A percentile compares a stretch with the other conserved stretches of the same genome.
phyloP scores from a whole-genome alignment of 495 filamentous ascomycete genomes.

The Lindgomyces ingoldianus region DNA sequence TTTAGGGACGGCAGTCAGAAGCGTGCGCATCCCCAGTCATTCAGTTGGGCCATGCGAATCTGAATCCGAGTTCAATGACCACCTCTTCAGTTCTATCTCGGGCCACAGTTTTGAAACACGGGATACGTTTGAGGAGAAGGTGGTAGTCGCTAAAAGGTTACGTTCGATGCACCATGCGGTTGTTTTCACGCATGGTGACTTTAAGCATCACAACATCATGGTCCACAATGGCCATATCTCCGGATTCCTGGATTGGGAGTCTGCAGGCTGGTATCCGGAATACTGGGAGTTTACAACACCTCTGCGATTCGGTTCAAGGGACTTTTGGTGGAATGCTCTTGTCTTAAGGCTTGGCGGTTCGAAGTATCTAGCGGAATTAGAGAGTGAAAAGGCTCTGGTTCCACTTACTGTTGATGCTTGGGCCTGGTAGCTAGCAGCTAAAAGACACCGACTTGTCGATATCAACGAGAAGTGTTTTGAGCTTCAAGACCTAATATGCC shows the following conservation, averaged over 20 bases:
- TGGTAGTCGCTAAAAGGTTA: slow-evolving; percentile 13
- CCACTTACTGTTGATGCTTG: slow-evolving; percentile 16
- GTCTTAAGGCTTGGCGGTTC: slow-evolving; percentile 19
- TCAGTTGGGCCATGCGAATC: slow-evolving; percentile 15
- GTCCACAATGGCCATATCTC: slow-evolving; percentile 13
- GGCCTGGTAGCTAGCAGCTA: slow-evolving; percentile 22
- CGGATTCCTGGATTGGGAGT: slow-evolving; percentile 22
- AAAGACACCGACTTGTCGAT: too few relatives aligned
- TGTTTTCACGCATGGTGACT: slow-evolving; percentile 18
- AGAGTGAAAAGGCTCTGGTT: slow-evolving; percentile 23
- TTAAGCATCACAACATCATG: slow-evolving; percentile 21
- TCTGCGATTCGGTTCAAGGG: slow-evolving; percentile 19
- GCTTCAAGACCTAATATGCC: too few relatives aligned
- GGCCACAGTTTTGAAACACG: slow-evolving; percentile 11
- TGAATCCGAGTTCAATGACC: slow-evolving; percentile 22
- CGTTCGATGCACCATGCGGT: slow-evolving; percentile 8
- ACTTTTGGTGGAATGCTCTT: slow-evolving; percentile 22
- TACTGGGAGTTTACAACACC: slow-evolving; percentile 25
- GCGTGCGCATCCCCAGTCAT: slow-evolving; percentile 21
- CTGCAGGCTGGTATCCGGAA: slow-evolving; percentile 24
- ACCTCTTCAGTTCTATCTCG: slow-evolving; percentile 18
- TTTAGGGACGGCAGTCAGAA: slow-evolving; percentile 17
- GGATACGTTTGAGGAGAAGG: slow-evolving; percentile 21
- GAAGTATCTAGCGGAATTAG: slow-evolving; percentile 20
- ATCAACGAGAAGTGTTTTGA: too few relatives aligned